Evolutionary conservation across 2,329 filamentous ascomycete species (phyloP), one percentile per base, ranked within the genome.

Genomic region (Cercospora sp.): DNA sequence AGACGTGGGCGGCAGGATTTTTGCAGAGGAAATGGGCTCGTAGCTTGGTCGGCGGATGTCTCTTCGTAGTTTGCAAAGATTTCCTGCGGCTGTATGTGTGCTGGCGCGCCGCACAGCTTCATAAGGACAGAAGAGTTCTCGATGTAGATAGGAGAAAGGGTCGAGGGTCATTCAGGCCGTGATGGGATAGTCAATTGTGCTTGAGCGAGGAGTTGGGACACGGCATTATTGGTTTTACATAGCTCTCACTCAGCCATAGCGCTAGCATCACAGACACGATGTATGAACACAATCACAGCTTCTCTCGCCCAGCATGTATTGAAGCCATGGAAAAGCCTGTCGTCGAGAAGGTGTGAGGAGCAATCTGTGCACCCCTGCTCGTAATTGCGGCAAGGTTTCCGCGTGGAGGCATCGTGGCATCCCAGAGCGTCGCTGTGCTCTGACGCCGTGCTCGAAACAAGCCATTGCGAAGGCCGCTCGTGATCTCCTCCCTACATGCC

Each of bases 11-110:
- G 30, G 55, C 55, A 33, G 55, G 73, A 9, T 83, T 98, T 28
- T 79, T 99, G 33, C 91, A 95, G 76, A 87, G 91, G 73, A 88
- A 90, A 67, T 98, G 95, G 93, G 95, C 93, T 0, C 86, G 95
- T 65, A 97, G 92, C 75, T 83, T 99, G 2, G 86, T 95, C 1
- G 95, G 95, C 1, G 95, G 95, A 0, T 95, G 92, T 77, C 81
- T 96, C 20, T 97, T 94, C 75, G 89, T 98, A 16, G 89, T 97
- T 9, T 79, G 97, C 63, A 95, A 94, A 78, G 89, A 90, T 77
- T 86, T 85, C 6, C 74, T 90, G 36, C 80, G 87, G 73, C 79
- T 90, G 1, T 90, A 90, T 74, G 87, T 84, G 31, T 64, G 81
- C 60, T 85, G 83, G 82, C 81, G 78, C 75, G 82, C 83, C 77